These are phyloP conservation scores for Truncatella angustata DNA, from an alignment of 2,329 filamentous ascomycete species.

Conservation along the genomic window DNA sequence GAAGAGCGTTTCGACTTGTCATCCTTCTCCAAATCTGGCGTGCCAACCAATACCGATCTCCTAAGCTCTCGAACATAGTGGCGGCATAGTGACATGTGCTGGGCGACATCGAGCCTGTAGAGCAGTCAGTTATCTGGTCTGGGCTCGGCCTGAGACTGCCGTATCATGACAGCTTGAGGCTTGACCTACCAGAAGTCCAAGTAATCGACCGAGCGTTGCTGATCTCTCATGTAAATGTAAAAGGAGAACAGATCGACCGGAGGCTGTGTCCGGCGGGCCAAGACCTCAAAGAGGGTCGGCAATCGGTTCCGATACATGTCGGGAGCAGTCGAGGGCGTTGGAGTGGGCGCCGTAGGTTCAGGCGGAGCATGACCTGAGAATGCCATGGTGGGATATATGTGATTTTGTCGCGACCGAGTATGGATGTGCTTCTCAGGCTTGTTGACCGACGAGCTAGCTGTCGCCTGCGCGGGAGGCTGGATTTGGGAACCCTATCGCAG, in stretches of 20 bases:
- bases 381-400: conserved; percentile 31
- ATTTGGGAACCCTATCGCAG: not conserved
- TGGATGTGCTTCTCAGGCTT: not conserved
- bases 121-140: too few relatives aligned
- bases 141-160: too few relatives aligned
- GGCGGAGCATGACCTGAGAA: conserved; percentile 23
- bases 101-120: conserved; percentile 92
- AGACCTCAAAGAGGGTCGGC: conserved; percentile 91
- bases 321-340: conserved; percentile 49
- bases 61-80: conserved; percentile 96
- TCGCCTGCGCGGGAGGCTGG: not conserved
- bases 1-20: conserved; percentile 79
- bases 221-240: conserved; percentile 99
- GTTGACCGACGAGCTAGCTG: not conserved
- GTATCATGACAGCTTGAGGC: too few relatives aligned
- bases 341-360: conserved; percentile 31
- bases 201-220: conserved; percentile 96
- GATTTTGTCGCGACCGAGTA: not conserved
- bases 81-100: conserved; percentile 96
- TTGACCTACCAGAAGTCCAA: conserved; percentile 90
- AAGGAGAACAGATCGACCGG: conserved; percentile 98
- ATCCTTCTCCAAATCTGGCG: conserved; percentile 81
- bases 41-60: conserved; percentile 87
- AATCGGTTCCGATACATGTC: conserved; percentile 75
- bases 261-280: conserved; percentile 89